Conservation (phyloP, 179 eudicot genomes). For the Gypsophila paniculata region DNA sequence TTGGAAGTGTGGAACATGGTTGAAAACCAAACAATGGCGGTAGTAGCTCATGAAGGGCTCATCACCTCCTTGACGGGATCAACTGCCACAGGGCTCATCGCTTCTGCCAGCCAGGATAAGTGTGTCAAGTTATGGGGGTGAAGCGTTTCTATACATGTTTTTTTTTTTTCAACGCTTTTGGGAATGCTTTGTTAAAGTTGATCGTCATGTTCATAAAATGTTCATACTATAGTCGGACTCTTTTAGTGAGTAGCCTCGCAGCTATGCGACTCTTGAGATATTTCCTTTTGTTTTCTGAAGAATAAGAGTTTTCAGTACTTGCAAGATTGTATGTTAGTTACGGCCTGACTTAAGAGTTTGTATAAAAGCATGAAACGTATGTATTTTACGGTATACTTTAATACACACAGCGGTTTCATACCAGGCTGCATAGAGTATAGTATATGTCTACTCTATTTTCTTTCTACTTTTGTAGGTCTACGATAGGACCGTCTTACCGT, state of each 20-base stretch:
- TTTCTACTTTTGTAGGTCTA: too few species aligned
- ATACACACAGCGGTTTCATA: too few species aligned
- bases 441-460: too few species aligned
- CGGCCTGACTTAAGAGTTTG: neutral
- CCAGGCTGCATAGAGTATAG: too few species aligned
- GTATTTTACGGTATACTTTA: too few species aligned
- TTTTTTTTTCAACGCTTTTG: neutral
- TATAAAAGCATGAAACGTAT: neutral
- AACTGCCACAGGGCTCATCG: conserved; percentile 55
- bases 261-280: neutral
- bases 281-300: neutral
- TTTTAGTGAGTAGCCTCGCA: too few species aligned
- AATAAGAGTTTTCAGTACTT: neutral
- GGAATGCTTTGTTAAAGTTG: neutral
- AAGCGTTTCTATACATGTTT: neutral
- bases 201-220: conserved; percentile 23
- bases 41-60: conserved; percentile 73
- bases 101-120: conserved; percentile 86
- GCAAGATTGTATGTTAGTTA: conserved; percentile 4
- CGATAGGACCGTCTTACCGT: too few species aligned
- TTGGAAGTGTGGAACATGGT: conserved; percentile 85
- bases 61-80: conserved; percentile 71
- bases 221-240: conserved; percentile 12
- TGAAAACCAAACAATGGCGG: conserved; percentile 72
- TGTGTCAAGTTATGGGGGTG: conserved; percentile 83